These are phyloP conservation scores for Phoma sp. DNA, from an alignment of 2,329 filamentous ascomycete genomes.

Conservation along the genomic window DNA sequence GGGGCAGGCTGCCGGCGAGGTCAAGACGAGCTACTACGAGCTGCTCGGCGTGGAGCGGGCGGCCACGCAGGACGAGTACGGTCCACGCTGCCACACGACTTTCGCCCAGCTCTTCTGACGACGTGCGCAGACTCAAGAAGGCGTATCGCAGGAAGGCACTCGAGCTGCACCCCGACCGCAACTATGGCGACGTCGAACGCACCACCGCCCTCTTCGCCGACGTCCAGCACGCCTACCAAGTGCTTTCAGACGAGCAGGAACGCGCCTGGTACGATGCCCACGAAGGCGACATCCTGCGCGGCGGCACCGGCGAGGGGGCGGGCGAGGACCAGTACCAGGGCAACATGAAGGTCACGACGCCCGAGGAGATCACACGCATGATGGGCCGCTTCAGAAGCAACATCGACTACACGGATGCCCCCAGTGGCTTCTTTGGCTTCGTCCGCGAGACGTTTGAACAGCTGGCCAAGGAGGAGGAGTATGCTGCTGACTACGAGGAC, in stretches of 20 bases:
- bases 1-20: constrained; percentile 30
- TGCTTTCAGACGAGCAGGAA: constrained; percentile 95
- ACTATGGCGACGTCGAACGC: constrained; percentile 82
- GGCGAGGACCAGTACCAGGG: constrained; percentile 65
- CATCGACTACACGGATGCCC: constrained; percentile 80
- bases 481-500: constrained; percentile 73
- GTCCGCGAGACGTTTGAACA: constrained; percentile 78
- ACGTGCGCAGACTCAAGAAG: constrained; percentile 77
- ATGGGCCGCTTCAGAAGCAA: constrained; percentile 81
- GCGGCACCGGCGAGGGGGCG: constrained; percentile 59
- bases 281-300: constrained; percentile 79
- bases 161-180: constrained; percentile 93
- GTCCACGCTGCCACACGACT: not conserved
- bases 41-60: constrained; percentile 74
- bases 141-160: constrained; percentile 90
- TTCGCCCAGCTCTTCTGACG: not conserved
- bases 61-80: constrained; percentile 81
- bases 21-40: constrained; percentile 84
- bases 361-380: constrained; percentile 77
- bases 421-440: constrained; percentile 84
- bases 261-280: constrained; percentile 98
- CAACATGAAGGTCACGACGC: constrained; percentile 77
- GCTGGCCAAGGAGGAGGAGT: constrained; percentile 79
- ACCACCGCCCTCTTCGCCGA: constrained; percentile 89
- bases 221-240: constrained; percentile 89